Conservation (phyloP, 441 rosid species). For the Hura crepitans region DNA sequence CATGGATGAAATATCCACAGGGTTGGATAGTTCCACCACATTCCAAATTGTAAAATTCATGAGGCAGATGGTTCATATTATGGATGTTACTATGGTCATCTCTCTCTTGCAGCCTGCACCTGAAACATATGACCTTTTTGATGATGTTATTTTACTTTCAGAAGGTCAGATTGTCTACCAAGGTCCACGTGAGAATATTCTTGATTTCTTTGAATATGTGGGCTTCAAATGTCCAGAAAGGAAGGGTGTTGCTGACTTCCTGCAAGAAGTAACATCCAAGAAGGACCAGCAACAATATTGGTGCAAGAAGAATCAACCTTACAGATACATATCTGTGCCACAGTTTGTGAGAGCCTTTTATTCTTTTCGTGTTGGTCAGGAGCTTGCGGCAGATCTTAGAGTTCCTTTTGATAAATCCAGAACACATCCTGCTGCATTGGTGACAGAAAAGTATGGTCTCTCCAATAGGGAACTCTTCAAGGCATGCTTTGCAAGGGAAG, state of each 20-base stretch:
- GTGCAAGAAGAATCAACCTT: slow-evolving; percentile 41
- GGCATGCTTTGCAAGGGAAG: slow-evolving; percentile 61
- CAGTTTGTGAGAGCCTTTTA: slow-evolving; percentile 42
- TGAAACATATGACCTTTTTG: slow-evolving; percentile 58
- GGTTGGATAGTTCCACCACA: slow-evolving; percentile 60
- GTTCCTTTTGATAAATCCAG: slow-evolving; percentile 48
- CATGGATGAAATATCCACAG: slow-evolving; percentile 73
- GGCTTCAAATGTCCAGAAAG: slow-evolving; percentile 69
- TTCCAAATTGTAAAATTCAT: slow-evolving; percentile 53
- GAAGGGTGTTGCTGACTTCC: slow-evolving; percentile 66
- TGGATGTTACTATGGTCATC: slow-evolving; percentile 54
- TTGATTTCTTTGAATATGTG: slow-evolving; percentile 49
- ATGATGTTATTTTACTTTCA: slow-evolving; percentile 55
- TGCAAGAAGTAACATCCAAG: slow-evolving; percentile 68
- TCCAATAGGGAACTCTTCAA: slow-evolving; percentile 60
- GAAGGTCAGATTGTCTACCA: slow-evolving; percentile 64
- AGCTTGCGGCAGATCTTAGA: slow-evolving; percentile 34
- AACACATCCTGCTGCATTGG: slow-evolving; percentile 55
- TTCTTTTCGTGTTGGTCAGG: slow-evolving; percentile 44
- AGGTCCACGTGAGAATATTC: slow-evolving; percentile 55
- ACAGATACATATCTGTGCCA: slow-evolving; percentile 38
- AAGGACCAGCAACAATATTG: slow-evolving; percentile 67
- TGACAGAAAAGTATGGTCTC: slow-evolving; percentile 53
- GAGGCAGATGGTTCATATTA: slow-evolving; percentile 65
- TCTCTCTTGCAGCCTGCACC: slow-evolving; percentile 76